Percentiles rank a stretch among this genome's conserved stretches.
phyloP scores from a whole-genome alignment of 495 filamentous ascomycete genomes.

The Podospora sp. region DNA sequence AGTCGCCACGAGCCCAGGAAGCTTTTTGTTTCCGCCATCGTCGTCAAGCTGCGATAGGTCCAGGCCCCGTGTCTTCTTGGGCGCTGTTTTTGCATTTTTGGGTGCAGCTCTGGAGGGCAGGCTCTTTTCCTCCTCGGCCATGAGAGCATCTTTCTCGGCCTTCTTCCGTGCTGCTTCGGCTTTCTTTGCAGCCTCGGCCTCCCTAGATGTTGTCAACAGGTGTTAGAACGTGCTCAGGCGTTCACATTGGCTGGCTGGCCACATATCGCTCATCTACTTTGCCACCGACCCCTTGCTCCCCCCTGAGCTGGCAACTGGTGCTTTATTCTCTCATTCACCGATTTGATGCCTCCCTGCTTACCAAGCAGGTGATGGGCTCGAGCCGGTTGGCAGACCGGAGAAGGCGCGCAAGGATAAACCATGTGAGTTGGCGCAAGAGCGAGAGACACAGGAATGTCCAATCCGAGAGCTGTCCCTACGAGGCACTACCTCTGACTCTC shows the following conservation, averaged over 20 bases:
- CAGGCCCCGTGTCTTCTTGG: constrained; percentile 70
- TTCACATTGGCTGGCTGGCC: not conserved
- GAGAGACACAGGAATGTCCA: not conserved
- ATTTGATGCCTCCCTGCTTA: too few relatives aligned
- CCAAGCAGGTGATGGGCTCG: not conserved
- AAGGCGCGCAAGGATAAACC: not conserved
- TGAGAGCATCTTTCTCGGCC: constrained; percentile 78
- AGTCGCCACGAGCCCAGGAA: constrained; percentile 12
- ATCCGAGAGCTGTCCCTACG: not conserved
- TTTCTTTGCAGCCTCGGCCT: constrained; percentile 82
- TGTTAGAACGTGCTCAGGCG: constrained; percentile 15
- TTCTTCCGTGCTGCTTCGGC: constrained; percentile 84
- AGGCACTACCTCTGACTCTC: not conserved
- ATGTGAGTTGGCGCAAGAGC: not conserved
- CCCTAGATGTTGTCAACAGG: constrained; percentile 51
- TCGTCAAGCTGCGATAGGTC: constrained; percentile 65
- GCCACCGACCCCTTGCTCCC: not conserved
- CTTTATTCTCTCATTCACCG: not conserved
- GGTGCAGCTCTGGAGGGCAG: constrained; percentile 62
- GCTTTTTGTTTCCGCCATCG: constrained; percentile 33
- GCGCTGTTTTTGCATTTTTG: constrained; percentile 59
- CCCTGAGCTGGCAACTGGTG: not conserved
- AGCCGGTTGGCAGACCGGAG: not conserved
- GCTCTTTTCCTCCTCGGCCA: constrained; percentile 83
- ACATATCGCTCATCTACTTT: not conserved